A percentile compares a stretch with the other conserved stretches of the same genome.
Evolutionary conservation across 495 filamentous ascomycete species (phyloP).

Genomic region (Talaromyces ruber): DNA sequence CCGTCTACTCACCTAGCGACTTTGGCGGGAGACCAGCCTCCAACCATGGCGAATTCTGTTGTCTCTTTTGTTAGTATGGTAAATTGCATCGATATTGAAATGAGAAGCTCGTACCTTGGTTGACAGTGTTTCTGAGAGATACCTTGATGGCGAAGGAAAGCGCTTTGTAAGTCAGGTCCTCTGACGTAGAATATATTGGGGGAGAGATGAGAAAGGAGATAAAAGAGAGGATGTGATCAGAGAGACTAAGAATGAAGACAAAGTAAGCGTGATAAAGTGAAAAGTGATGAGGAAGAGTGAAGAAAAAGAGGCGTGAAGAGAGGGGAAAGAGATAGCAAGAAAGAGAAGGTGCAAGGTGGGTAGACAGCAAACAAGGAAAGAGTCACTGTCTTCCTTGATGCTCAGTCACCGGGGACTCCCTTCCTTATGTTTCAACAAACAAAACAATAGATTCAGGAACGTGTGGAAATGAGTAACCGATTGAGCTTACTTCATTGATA

Average conservation of each 20-base stretch:
- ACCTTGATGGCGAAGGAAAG: background rate
- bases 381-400: too few species aligned
- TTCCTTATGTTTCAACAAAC: background rate
- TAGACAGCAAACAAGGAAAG: background rate
- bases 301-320: background rate
- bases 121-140: background rate
- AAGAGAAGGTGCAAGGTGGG: background rate
- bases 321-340: background rate
- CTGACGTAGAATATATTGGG: background rate
- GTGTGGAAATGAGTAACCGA: background rate
- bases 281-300: too few species aligned
- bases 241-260: background rate
- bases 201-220: background rate
- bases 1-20: background rate
- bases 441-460: background rate
- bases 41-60: background rate
- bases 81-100: background rate
- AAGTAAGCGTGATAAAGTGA: background rate
- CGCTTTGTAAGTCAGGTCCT: background rate
- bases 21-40: background rate
- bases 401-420: background rate
- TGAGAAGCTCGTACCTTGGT: background rate
- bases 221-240: too few species aligned
- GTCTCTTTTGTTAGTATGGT: background rate
- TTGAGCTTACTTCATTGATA: background rate